Evolutionary conservation across 208 protist species (phyloP).

Genomic region (Trypanosoma boissoni): DNA sequence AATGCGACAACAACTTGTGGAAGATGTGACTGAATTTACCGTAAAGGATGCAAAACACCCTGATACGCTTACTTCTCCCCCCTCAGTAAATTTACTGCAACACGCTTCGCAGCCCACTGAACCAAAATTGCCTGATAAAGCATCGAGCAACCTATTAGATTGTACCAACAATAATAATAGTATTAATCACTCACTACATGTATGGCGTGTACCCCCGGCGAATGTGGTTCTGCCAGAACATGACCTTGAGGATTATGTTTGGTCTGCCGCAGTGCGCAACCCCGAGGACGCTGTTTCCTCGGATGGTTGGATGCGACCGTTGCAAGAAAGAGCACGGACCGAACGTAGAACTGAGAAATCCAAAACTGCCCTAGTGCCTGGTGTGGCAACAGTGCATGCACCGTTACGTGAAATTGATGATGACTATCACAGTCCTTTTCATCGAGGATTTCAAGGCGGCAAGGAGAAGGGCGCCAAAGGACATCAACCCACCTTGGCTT

Average conservation of each 20-base stretch:
- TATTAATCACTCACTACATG: not conserved
- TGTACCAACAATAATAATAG: no score
- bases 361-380: not conserved
- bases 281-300: not conserved
- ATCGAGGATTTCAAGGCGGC: no score
- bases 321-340: constrained; percentile 8
- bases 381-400: not conserved
- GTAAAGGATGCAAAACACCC: not conserved
- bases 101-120: not conserved
- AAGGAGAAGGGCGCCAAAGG: not conserved
- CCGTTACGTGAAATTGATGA: constrained; percentile 1
- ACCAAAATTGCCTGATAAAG: no score
- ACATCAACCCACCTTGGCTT: not conserved
- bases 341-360: not conserved
- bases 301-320: constrained; percentile 16
- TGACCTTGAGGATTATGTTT: no score
- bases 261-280: not conserved
- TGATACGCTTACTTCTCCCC: not conserved
- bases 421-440: constrained; percentile 20
- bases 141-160: no score
- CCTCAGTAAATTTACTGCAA: not conserved
- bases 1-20: not conserved
- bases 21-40: constrained; percentile 11
- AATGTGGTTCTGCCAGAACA: constrained; percentile 18
- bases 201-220: constrained; percentile 4